Conservation (phyloP, 208 protist species). For the Leishmania turanica region DNA sequence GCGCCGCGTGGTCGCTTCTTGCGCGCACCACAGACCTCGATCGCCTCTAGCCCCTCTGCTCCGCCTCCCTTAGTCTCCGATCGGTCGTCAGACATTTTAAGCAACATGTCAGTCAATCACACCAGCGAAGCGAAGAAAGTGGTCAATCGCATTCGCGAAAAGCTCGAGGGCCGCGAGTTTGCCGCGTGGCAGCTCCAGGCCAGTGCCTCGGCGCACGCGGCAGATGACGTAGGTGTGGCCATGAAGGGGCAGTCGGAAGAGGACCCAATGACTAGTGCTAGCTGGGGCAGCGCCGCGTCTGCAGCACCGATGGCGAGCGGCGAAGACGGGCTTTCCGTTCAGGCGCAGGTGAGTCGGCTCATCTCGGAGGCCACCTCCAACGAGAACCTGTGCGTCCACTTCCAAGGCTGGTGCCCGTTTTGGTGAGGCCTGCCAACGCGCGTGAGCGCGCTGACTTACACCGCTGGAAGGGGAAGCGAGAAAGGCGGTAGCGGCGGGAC, state of each 20-base stretch:
- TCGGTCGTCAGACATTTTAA: slow-evolving; percentile 19
- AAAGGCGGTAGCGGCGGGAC: background rate
- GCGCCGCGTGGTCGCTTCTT: slow-evolving; percentile 18
- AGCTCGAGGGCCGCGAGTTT: slow-evolving; percentile 98
- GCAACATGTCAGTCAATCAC: slow-evolving; percentile 43
- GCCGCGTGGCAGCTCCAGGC: slow-evolving; percentile 26
- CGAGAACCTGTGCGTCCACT: slow-evolving; percentile 99
- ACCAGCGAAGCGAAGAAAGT: slow-evolving; percentile 96
- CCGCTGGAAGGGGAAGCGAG: background rate
- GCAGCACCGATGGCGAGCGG: slow-evolving; percentile 1
- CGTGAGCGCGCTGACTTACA: background rate
- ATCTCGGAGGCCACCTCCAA: slow-evolving; percentile 97
- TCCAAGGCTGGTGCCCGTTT: slow-evolving; percentile 99
- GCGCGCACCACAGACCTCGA: slow-evolving; percentile 14
- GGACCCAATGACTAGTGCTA: background rate
- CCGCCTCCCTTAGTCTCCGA: background rate
- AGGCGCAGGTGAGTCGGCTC: slow-evolving; percentile 92
- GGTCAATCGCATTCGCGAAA: slow-evolving; percentile 97
- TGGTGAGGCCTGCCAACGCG: slow-evolving; percentile 79
- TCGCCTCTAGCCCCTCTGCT: slow-evolving; percentile 8
- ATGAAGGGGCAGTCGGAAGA: slow-evolving; percentile 5
- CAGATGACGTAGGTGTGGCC: slow-evolving; percentile 14
- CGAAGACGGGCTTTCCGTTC: slow-evolving; percentile 75
- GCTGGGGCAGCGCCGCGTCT: background rate
- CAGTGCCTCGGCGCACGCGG: slow-evolving; percentile 7